These are phyloP conservation scores for Penium margaritaceum DNA, from an alignment of 139 green algal species.

Conservation along the genomic window DNA sequence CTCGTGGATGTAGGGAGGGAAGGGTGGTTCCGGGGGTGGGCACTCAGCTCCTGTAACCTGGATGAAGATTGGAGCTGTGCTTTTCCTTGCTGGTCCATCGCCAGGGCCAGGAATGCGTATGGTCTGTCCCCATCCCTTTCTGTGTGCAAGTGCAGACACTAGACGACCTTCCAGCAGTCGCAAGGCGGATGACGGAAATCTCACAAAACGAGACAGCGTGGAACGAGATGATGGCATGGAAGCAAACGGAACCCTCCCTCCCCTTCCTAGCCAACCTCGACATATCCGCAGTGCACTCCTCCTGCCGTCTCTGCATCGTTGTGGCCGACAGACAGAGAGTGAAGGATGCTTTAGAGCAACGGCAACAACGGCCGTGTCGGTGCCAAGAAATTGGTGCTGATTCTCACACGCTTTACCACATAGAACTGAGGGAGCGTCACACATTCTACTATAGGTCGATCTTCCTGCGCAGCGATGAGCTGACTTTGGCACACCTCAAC, in stretches of 20 bases:
- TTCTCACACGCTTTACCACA: slow-evolving; percentile 27
- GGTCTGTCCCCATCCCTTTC: no score
- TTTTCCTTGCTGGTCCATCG: no score
- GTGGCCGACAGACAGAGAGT: slow-evolving; percentile 20
- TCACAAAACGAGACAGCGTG: slow-evolving; percentile 8
- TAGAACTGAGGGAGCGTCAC: slow-evolving; percentile 29
- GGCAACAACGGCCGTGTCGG: slow-evolving; percentile 2
- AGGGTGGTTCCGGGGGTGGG: no score
- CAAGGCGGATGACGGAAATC: slow-evolving; percentile 7
- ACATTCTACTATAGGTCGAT: slow-evolving; percentile 29
- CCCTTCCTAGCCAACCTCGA: slow-evolving; percentile 28
- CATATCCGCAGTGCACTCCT: slow-evolving; percentile 38
- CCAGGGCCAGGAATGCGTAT: no score
- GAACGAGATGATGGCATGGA: slow-evolving; percentile 39
- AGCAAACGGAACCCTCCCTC: slow-evolving; percentile 16
- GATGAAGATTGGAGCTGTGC: no score
- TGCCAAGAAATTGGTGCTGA: slow-evolving; percentile 6
- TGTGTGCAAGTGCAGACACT: not conserved
- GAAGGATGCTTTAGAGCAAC: not conserved
- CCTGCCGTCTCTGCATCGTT: slow-evolving; percentile 39
- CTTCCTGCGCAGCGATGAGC: slow-evolving; percentile 5
- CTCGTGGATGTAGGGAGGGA: no score
- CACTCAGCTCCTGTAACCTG: no score
- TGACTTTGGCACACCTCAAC: slow-evolving; percentile 7
- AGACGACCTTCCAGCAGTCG: slow-evolving; percentile 17